Conservation (phyloP, 2,329 filamentous ascomycete genomes). For the Aspergillus sp. region DNA sequence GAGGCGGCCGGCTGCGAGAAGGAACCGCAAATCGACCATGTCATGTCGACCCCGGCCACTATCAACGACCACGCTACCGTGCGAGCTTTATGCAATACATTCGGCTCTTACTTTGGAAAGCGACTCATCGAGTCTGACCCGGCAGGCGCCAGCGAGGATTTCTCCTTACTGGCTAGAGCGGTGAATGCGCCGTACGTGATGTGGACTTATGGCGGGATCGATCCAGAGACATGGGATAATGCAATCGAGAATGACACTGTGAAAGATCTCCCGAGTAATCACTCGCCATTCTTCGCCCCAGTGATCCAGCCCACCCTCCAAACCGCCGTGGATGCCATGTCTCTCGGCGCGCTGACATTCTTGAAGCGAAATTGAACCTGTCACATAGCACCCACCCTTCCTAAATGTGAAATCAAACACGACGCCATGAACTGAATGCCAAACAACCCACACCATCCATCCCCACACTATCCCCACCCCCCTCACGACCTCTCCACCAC, state of each 20-base stretch:
- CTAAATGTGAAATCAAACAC: too few species aligned
- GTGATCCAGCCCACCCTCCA: conserved; percentile 57
- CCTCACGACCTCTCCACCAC: conserved; percentile 23
- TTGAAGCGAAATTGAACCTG: conserved; percentile 16
- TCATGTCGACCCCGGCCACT: conserved; percentile 50
- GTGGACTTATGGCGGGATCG: conserved; percentile 58
- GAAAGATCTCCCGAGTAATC: conserved; percentile 57
- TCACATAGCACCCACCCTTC: neutral
- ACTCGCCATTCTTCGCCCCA: conserved; percentile 60
- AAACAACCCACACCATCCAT: neutral
- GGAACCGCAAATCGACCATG: conserved; percentile 47
- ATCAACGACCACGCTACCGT: conserved; percentile 55
- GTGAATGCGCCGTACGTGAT: conserved; percentile 55
- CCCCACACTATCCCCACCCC: neutral
- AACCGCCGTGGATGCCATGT: conserved; percentile 54
- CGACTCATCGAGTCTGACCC: conserved; percentile 42
- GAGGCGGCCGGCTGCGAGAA: conserved; percentile 49
- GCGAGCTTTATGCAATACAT: conserved; percentile 45
- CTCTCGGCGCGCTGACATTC: conserved; percentile 51
- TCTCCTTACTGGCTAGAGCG: conserved; percentile 55
- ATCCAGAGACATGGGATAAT: conserved; percentile 52
- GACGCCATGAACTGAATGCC: neutral
- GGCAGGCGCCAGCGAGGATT: conserved; percentile 58
- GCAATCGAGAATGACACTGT: conserved; percentile 49
- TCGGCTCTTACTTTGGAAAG: conserved; percentile 50